phyloP scores from a whole-genome alignment of 2,329 filamentous ascomycete genomes.

The Pseudogymnoascus sp. region DNA sequence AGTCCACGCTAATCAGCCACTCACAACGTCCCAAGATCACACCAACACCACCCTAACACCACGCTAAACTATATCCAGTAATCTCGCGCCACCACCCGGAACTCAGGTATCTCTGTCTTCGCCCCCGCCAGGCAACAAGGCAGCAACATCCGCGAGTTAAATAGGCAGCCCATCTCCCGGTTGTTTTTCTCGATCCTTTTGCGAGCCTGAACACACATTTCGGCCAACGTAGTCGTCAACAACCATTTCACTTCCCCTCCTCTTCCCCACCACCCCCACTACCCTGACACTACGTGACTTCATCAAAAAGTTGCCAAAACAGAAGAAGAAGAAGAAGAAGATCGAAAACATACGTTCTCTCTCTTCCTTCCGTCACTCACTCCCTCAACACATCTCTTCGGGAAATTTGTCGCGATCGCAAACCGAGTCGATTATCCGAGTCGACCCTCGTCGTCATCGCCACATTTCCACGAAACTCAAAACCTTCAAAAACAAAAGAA shows the following conservation, averaged over 20 bases:
- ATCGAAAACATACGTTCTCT: background rate
- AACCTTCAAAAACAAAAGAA: slow-evolving; percentile 6
- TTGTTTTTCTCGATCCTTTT: slow-evolving; percentile 16
- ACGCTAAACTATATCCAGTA: background rate
- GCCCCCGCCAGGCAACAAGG: slow-evolving; percentile 5
- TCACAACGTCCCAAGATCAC: slow-evolving; percentile 7
- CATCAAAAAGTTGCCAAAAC: slow-evolving; percentile 4
- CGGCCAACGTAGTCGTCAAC: slow-evolving; percentile 23
- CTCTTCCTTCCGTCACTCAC: background rate
- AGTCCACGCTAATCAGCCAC: background rate
- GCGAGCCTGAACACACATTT: slow-evolving; percentile 15
- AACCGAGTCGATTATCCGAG: background rate
- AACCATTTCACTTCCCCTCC: slow-evolving; percentile 11
- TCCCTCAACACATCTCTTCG: background rate
- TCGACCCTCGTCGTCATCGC: slow-evolving; percentile 15
- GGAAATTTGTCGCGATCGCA: slow-evolving; percentile 7
- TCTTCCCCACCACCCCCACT: slow-evolving; percentile 10
- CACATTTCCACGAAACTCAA: slow-evolving; percentile 19
- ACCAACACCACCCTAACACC: background rate
- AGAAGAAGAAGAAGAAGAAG: background rate
- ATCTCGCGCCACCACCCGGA: background rate
- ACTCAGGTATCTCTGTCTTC: slow-evolving; percentile 1
- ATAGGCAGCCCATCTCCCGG: slow-evolving; percentile 20
- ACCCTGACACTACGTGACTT: slow-evolving; percentile 9
- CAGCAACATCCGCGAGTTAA: slow-evolving; percentile 6